phyloP scores from a whole-genome alignment of 1,139 yeast genomes.

The Geotrichum klebahnii region DNA sequence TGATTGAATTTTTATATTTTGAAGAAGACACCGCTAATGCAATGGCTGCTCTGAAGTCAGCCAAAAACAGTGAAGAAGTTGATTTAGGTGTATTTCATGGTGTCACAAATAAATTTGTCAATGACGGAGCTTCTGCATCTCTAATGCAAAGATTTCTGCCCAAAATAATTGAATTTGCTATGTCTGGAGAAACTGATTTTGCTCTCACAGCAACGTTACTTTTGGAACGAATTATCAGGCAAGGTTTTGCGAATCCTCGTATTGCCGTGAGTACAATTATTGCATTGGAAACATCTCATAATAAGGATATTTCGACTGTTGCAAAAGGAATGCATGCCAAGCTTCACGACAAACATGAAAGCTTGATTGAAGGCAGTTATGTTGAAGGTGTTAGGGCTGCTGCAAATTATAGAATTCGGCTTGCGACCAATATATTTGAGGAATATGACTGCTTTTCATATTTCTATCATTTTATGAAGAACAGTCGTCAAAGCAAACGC shows the following conservation, averaged over 20 bases:
- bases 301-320: conserved; percentile 43
- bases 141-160: conserved; percentile 60
- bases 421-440: conserved; percentile 28
- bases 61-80: conserved; percentile 40
- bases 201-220: conserved; percentile 53
- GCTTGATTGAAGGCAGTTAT: conserved; percentile 62
- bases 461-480: conserved; percentile 47
- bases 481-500: conserved; percentile 45
- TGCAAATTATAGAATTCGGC: conserved; percentile 43
- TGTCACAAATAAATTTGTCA: conserved; percentile 44
- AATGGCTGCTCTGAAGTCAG: conserved; percentile 29
- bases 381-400: conserved; percentile 61
- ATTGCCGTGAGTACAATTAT: conserved; percentile 54
- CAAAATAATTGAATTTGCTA: conserved; percentile 48
- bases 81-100: conserved; percentile 58
- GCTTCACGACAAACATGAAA: conserved; percentile 62
- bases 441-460: conserved; percentile 32
- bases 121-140: conserved; percentile 71
- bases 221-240: conserved; percentile 51
- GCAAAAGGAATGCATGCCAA: conserved; percentile 54
- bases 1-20: conserved; percentile 49
- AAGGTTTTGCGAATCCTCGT: conserved; percentile 75
- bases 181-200: conserved; percentile 44
- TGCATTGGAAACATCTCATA: conserved; percentile 60
- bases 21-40: conserved; percentile 48